Evolutionary conservation across 768 basidiomycete genomes (phyloP), one percentile per base, ranked within the genome.

Genomic region (Collybiopsis confluens): DNA sequence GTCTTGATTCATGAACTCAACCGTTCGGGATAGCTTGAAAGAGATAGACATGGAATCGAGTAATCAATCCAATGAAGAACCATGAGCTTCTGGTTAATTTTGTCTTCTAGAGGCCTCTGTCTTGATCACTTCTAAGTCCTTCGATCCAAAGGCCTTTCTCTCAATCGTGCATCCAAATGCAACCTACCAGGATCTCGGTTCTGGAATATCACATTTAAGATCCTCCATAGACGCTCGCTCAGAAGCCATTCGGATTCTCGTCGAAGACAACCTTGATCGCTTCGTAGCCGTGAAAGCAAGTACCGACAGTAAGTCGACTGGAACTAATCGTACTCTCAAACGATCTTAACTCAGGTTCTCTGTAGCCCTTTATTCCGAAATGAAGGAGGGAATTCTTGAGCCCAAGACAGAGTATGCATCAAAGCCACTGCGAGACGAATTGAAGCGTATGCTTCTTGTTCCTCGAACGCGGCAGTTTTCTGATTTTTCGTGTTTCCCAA

Each of bases 271-370:
- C 68, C 98, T 98, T 68, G 95, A 98, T 70, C 80, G 93, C 11
- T 99, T 98, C 63, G 96, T 98, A 16, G 90, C 92, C 2, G 96
- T 99, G 53, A 99, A 99, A 63, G 91, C 92, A 8, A 90, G 90
- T 8, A 96, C 91, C n/a, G 95, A 96, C 69, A 89, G 95, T 94
- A 67, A 50, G 73, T 53, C 5, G 30, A 13, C 30, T 6, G 5
- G 24, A 37, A 16, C 27, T 42, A 26, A 27, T 38, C 30, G 45
- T 27, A 16, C 52, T 16, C 46, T 18, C 51, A 41, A 30, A 20
- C 24, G 18, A 48, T 41, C 30, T 43, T 23, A 37, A 33, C 21
- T 45, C 50, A 64, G 61, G 47, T 38, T 16, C 33, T 27, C 8
- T 45, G 10, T 61, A 98, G 95, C 90, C 3, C 72, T 97, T 9